Conservation (phyloP, 352 stramenopile species). For the Phytophthora kernoviae region DNA sequence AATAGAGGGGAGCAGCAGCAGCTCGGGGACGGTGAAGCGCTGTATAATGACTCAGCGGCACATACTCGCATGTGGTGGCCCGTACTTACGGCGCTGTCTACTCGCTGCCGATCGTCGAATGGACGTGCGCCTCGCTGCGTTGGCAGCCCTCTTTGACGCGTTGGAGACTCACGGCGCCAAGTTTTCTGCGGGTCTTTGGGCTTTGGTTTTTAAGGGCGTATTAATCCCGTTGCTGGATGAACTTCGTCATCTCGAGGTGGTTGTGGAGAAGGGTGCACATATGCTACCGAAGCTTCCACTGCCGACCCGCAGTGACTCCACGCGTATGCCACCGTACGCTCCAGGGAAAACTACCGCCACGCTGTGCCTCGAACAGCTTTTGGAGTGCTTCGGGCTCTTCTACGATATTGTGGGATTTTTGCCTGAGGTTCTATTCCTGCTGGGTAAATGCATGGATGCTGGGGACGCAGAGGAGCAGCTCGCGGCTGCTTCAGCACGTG, state of each 20-base stretch:
- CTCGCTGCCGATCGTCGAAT: slow-evolving; percentile 90
- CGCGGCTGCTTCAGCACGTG: slow-evolving; percentile 55
- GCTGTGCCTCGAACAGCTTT: slow-evolving; percentile 63
- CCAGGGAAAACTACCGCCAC: slow-evolving; percentile 63
- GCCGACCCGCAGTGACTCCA: slow-evolving; percentile 10
- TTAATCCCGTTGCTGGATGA: slow-evolving; percentile 86
- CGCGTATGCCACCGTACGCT: slow-evolving; percentile 39
- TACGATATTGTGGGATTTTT: slow-evolving; percentile 83
- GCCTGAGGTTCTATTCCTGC: slow-evolving; percentile 74
- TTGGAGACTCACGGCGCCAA: slow-evolving; percentile 71
- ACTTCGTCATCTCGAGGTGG: slow-evolving; percentile 68
- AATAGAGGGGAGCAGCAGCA: slow-evolving; percentile 5
- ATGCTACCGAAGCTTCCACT: slow-evolving; percentile 47
- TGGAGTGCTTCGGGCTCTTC: slow-evolving; percentile 79
- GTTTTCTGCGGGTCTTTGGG: slow-evolving; percentile 82
- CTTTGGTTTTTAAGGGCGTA: slow-evolving; percentile 86
- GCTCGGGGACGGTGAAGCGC: slow-evolving; percentile 12
- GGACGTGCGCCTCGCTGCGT: slow-evolving; percentile 81
- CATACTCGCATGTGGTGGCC: slow-evolving; percentile 93
- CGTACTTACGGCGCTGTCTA: slow-evolving; percentile 96
- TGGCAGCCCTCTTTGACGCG: slow-evolving; percentile 78
- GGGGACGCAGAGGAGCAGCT: slow-evolving; percentile 72
- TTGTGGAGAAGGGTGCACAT: slow-evolving; percentile 51
- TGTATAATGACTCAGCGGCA: slow-evolving; percentile 73
- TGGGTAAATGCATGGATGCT: slow-evolving; percentile 83